Percentiles rank a stretch among this genome's conserved stretches.
Conservation (phyloP, 805 yeast genomes). For the Pichia rugopelliculosa region DNA sequence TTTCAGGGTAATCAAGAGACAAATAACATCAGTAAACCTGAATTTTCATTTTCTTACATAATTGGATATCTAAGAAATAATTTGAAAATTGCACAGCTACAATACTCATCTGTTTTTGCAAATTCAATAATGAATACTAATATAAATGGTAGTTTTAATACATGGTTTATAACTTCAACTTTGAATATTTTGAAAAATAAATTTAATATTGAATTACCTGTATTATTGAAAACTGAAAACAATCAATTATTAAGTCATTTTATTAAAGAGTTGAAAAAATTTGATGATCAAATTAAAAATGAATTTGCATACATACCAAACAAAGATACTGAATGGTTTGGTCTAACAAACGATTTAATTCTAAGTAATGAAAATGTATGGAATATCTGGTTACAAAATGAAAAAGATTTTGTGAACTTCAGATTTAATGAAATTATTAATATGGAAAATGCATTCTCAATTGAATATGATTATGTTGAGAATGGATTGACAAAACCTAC, state of each 20-base stretch:
- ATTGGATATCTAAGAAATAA: constrained; percentile 32
- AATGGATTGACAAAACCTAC: constrained; percentile 49
- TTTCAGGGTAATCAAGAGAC: constrained; percentile 53
- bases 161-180: constrained; percentile 39
- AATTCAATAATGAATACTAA: neutral
- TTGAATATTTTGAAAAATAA: constrained; percentile 41
- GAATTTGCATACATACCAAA: constrained; percentile 28
- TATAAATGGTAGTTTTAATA: constrained; percentile 19
- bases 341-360: constrained; percentile 25
- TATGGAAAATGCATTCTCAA: constrained; percentile 41
- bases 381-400: constrained; percentile 47
- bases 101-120: constrained; percentile 16
- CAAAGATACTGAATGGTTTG: constrained; percentile 17
- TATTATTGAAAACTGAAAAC: constrained; percentile 19
- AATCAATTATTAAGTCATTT: constrained; percentile 51
- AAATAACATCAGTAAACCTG: constrained; percentile 60
- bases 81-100: constrained; percentile 23
- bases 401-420: constrained; percentile 41
- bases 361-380: constrained; percentile 25
- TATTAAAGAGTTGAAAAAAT: constrained; percentile 48
- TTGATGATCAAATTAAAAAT: constrained; percentile 44
- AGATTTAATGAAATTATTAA: constrained; percentile 47
- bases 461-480: constrained; percentile 50
- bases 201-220: constrained; percentile 21
- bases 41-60: constrained; percentile 54